phyloP scores from a whole-genome alignment of 768 basidiomycete species.

The Russula lepida region DNA sequence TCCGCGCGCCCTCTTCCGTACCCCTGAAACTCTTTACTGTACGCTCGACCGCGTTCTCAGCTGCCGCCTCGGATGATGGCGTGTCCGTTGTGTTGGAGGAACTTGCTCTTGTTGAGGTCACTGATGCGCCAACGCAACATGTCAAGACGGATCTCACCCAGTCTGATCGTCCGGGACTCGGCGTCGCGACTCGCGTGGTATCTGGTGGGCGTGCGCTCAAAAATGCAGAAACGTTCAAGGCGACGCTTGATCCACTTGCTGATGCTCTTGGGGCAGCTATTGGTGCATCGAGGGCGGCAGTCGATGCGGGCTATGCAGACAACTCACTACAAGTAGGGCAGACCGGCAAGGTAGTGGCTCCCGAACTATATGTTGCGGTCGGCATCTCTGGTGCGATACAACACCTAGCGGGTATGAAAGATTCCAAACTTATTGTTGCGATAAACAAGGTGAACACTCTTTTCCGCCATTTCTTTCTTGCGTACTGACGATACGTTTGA shows the following conservation, averaged over 20 bases:
- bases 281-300: slow-evolving; percentile 96
- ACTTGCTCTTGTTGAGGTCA: slow-evolving; percentile 54
- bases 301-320: slow-evolving; percentile 96
- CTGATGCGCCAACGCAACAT: slow-evolving; percentile 51
- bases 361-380: slow-evolving; percentile 90
- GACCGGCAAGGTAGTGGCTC: slow-evolving; percentile 97
- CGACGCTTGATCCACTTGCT: slow-evolving; percentile 82
- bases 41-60: slow-evolving; percentile 81
- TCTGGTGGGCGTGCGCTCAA: slow-evolving; percentile 95
- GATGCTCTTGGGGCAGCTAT: slow-evolving; percentile 92
- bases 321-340: slow-evolving; percentile 99
- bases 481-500: slow-evolving; percentile 5
- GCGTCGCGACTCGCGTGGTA: slow-evolving; percentile 78
- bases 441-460: slow-evolving; percentile 74
- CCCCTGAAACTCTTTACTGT: slow-evolving; percentile 92
- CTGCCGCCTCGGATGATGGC: slow-evolving; percentile 44
- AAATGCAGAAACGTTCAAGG: slow-evolving; percentile 86
- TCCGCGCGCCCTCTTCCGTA: slow-evolving; percentile 69
- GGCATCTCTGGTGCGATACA: slow-evolving; percentile 99
- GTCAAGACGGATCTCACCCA: slow-evolving; percentile 70
- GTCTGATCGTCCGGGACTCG: slow-evolving; percentile 89
- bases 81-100: slow-evolving; percentile 51
- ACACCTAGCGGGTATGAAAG: slow-evolving; percentile 99
- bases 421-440: slow-evolving; percentile 95
- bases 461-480: neutral